Percentiles rank a stretch among this genome's conserved stretches.
Conservation (phyloP, 2,329 filamentous ascomycete species). For the Talaromyces islandicus region DNA sequence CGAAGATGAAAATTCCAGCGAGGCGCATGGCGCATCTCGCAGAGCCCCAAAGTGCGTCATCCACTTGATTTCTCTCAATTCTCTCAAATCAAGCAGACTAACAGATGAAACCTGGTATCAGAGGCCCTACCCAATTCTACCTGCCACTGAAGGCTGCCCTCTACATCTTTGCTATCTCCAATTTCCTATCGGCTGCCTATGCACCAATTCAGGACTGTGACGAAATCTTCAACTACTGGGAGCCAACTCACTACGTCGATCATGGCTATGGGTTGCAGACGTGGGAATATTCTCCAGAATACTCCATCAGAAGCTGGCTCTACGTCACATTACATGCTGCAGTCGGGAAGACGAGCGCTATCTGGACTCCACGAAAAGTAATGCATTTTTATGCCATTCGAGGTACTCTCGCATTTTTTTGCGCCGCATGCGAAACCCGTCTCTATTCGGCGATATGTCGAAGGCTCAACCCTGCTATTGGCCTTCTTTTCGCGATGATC, state of each 20-base stretch:
- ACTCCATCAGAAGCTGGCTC: slow-evolving; percentile 90
- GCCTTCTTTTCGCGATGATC: slow-evolving; percentile 73
- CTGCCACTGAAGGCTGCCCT: slow-evolving; percentile 71
- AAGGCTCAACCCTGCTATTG: slow-evolving; percentile 75
- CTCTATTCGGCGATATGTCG: slow-evolving; percentile 72
- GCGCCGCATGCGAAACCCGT: slow-evolving; percentile 74
- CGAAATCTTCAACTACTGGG: slow-evolving; percentile 99
- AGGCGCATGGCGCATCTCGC: slow-evolving; percentile 9
- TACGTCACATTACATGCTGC: slow-evolving; percentile 77
- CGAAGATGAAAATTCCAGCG: slow-evolving; percentile 10
- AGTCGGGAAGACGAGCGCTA: slow-evolving; percentile 59
- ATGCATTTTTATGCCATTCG: slow-evolving; percentile 84
- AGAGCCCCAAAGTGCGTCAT: slow-evolving; percentile 6
- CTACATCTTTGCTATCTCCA: slow-evolving; percentile 70
- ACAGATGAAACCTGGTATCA: slow-evolving; percentile 18
- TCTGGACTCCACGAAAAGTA: slow-evolving; percentile 46
- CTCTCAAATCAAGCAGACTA: slow-evolving; percentile 1
- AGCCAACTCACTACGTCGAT: slow-evolving; percentile 87
- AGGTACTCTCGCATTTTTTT: slow-evolving; percentile 65
- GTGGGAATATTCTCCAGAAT: slow-evolving; percentile 97
- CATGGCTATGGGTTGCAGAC: slow-evolving; percentile 93
- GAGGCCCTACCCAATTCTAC: slow-evolving; percentile 46
- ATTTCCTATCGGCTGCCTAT: slow-evolving; percentile 69
- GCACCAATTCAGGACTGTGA: slow-evolving; percentile 97
- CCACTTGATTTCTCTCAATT: not conserved